Evolutionary conservation across 2,329 filamentous ascomycete species (phyloP), one percentile per base, ranked within the genome.

Genomic region (Trichophyton verrucosum): DNA sequence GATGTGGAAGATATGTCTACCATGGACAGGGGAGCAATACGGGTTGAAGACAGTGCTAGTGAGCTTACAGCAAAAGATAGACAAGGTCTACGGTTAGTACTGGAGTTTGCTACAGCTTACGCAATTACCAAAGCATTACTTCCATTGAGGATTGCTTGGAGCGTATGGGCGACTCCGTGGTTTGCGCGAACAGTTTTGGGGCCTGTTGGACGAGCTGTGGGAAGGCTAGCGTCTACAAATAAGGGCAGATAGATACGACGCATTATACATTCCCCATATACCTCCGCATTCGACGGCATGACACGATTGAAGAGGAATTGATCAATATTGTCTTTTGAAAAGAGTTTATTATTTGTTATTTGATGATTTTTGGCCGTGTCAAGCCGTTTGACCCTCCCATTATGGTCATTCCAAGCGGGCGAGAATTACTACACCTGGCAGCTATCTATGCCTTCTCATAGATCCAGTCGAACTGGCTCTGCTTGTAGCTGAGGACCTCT

Each of bases 81-180:
- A 69, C 69, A 72, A 20, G 81, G 82, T 0, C 78, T 81, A 40
- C 79, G 79, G 62, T 63, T 85, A 62, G 75, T 86, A 36, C 74
- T 85, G 22, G 83, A 86, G 73, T 83, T 97, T 65, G 94, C 89
- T 24, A 87, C 94, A 20, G 91, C 94, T 3, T 99, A 94, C 77
- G 88, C 90, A 0, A 82, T 96, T 64, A 95, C 90, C 0, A 99
- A 99, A 76, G 85, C 84, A 15, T 70, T 97, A 62, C 72, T 99
- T 64, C 90, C 94, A 0, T 68, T 88, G 11, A 81, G 94, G 66
- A 82, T 99, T 63, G 76, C 86, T 27, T 74, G 84, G 5, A 96
- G 91, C 75, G 81, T 95, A 3, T 95, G 88, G 89, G 87, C 82
- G 13, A 96, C 94, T 55, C 94, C 94, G 3, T 95, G 89, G 87